Percentiles rank a stretch among this genome's conserved stretches.
These are phyloP conservation scores for Prunus yedoensis DNA, from an alignment of 331 rosid genomes.

Conservation along the genomic window DNA sequence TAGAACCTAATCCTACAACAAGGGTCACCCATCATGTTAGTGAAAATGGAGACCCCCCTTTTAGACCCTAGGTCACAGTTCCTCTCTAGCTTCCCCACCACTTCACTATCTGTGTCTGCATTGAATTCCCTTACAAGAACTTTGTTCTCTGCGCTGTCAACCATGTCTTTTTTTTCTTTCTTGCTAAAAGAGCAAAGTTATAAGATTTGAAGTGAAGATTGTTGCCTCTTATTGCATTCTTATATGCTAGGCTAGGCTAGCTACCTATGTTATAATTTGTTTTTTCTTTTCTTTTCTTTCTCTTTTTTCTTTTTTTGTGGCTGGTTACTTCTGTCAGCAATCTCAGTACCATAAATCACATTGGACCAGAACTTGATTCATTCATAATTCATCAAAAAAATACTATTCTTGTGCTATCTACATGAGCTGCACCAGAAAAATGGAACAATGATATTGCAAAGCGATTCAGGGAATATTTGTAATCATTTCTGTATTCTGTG, in stretches of 20 bases:
- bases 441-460: conserved; percentile 22
- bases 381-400: background rate
- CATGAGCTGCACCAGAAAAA: conserved; percentile 22
- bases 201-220: conserved; percentile 16
- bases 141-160: conserved; percentile 40
- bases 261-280: background rate
- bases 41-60: conserved; percentile 64
- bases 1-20: conserved; percentile 72
- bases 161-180: conserved; percentile 38
- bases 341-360: background rate
- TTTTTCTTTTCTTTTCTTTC: background rate
- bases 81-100: conserved; percentile 81
- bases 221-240: conserved; percentile 19
- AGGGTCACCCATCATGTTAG: conserved; percentile 65
- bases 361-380: conserved; percentile 26
- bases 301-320: background rate
- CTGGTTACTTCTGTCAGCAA: background rate
- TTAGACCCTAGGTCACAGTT: conserved; percentile 71
- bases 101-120: conserved; percentile 57
- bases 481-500: conserved; percentile 16
- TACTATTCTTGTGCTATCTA: background rate
- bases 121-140: conserved; percentile 62
- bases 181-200: conserved; percentile 21
- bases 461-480: conserved; percentile 30
- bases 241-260: conserved; percentile 15